Evolutionary conservation across 2,329 filamentous ascomycete species (phyloP).

Genomic region (Alternaria triticimaculans): DNA sequence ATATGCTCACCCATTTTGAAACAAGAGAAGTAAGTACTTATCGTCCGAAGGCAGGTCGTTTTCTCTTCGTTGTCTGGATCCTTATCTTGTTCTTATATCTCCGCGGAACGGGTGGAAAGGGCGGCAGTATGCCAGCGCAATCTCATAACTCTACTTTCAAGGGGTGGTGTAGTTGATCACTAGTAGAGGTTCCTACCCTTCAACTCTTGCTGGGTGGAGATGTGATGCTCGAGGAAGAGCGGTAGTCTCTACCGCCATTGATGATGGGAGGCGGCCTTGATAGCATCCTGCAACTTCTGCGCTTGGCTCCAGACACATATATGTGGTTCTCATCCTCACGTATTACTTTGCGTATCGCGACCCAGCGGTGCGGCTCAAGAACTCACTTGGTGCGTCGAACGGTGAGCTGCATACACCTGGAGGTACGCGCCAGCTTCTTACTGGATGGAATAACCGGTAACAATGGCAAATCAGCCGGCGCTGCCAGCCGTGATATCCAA

Average conservation of each 20-base stretch:
- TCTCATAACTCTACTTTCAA: background rate
- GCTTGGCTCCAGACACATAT: background rate
- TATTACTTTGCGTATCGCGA: background rate
- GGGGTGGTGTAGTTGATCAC: background rate
- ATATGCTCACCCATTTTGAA: background rate
- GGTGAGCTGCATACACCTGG: slow-evolving; percentile 12
- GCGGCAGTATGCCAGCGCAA: background rate
- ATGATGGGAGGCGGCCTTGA: background rate
- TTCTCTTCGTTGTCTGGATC: background rate
- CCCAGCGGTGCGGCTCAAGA: slow-evolving; percentile 14
- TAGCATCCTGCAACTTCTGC: background rate
- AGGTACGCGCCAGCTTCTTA: background rate
- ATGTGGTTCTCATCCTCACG: background rate
- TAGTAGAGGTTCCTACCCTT: background rate
- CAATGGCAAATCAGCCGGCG: slow-evolving; percentile 1
- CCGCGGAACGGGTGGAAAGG: background rate
- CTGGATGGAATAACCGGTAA: background rate
- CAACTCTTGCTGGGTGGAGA: background rate
- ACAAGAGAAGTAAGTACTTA: background rate
- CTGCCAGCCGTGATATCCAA: background rate
- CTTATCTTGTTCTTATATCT: background rate
- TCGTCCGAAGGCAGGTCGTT: background rate
- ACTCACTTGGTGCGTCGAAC: slow-evolving; percentile 24
- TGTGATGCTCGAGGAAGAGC: background rate
- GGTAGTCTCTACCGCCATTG: background rate